These are phyloP conservation scores for Trifolium fragiferum DNA, from an alignment of 306 rosid species.

Conservation along the genomic window DNA sequence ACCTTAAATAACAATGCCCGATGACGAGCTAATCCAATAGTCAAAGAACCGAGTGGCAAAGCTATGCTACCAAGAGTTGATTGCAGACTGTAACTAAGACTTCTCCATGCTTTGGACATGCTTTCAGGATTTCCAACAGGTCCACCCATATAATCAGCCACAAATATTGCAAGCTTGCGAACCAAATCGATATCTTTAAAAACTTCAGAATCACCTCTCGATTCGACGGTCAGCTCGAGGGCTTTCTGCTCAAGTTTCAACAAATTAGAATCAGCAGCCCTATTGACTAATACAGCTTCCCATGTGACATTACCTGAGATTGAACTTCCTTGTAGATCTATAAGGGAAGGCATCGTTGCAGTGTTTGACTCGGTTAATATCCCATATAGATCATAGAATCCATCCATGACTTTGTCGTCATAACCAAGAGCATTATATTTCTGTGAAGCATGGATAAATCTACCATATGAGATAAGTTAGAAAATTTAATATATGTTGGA, in stretches of 20 bases:
- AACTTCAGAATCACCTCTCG: conserved; percentile 59
- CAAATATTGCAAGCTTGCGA: conserved; percentile 76
- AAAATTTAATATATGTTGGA: conserved; percentile 54
- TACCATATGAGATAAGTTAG: conserved; percentile 88
- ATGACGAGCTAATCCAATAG: conserved; percentile 94
- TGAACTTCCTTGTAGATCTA: conserved; percentile 89
- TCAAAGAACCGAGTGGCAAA: conserved; percentile 93
- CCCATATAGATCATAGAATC: conserved; percentile 95
- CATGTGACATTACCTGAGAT: conserved; percentile 74
- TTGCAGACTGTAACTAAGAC: conserved; percentile 76
- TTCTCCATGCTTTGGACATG: conserved; percentile 83
- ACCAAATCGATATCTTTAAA: conserved; percentile 64
- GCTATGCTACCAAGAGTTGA: conserved; percentile 89
- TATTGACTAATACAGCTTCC: conserved; percentile 94
- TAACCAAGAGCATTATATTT: conserved; percentile 93
- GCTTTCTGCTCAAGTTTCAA: conserved; percentile 85
- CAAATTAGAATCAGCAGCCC: conserved; percentile 82
- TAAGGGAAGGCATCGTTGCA: conserved; percentile 87
- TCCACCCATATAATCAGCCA: conserved; percentile 96
- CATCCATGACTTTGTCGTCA: conserved; percentile 95
- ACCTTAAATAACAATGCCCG: conserved; percentile 99
- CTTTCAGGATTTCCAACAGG: conserved; percentile 76
- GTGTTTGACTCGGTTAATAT: conserved; percentile 61
- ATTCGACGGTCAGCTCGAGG: conserved; percentile 63
- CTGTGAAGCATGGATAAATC: conserved; percentile 96